Conservation (phyloP, 192 early-diverging fungal species). For the Linnemannia schmuckeri region DNA sequence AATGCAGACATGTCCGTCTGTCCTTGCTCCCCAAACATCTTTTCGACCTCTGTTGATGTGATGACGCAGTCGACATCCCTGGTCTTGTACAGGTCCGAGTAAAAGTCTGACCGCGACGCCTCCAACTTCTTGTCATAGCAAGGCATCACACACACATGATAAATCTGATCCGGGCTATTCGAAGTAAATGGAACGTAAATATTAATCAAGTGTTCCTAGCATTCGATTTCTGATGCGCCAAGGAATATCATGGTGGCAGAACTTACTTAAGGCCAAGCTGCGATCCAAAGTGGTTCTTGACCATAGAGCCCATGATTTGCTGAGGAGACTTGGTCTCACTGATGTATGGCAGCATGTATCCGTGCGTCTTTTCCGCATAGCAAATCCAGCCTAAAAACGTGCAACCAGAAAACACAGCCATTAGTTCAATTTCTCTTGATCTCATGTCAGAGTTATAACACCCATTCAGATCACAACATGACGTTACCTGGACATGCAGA, state of each 20-base stretch:
- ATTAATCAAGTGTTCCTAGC: background rate
- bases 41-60: conserved; percentile 93
- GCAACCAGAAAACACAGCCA: background rate
- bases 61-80: conserved; percentile 98
- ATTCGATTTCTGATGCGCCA: background rate
- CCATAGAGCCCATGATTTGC: conserved; percentile 95
- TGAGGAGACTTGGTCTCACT: conserved; percentile 95
- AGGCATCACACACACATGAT: conserved; percentile 96
- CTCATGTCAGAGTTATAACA: background rate
- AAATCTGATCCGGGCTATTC: conserved; percentile 78
- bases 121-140: conserved; percentile 99
- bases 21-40: conserved; percentile 81
- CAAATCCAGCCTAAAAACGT: conserved; percentile 89
- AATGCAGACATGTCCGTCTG: conserved; percentile 60
- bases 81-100: conserved; percentile 81
- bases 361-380: conserved; percentile 99
- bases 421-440: background rate
- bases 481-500: conserved; percentile 47
- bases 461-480: background rate
- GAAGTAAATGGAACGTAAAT: background rate
- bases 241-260: background rate
- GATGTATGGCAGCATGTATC: conserved; percentile 88
- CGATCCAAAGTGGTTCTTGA: conserved; percentile 86
- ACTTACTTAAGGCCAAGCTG: conserved; percentile 66
- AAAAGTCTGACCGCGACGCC: conserved; percentile 94